These are phyloP conservation scores for Kockiozyma suomiensis DNA, from an alignment of 805 yeast species.

Conservation along the genomic window DNA sequence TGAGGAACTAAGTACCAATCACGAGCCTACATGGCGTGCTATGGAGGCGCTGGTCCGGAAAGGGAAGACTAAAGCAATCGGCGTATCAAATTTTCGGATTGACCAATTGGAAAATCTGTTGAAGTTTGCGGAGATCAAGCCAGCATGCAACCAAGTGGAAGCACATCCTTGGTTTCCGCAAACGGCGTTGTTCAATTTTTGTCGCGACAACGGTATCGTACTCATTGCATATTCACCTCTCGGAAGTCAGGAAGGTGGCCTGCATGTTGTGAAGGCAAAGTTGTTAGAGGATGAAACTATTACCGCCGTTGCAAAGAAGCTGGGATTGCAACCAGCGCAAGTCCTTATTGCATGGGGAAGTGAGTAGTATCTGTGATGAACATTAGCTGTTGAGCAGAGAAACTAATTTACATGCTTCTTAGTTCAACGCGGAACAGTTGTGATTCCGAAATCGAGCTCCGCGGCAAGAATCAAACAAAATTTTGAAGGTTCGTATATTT, in stretches of 20 bases:
- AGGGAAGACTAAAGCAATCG: slow-evolving; percentile 64
- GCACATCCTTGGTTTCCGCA: slow-evolving; percentile 74
- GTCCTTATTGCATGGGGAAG: slow-evolving; percentile 61
- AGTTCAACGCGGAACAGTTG: slow-evolving; percentile 61
- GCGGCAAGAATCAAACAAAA: slow-evolving; percentile 56
- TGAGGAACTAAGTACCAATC: slow-evolving; percentile 43
- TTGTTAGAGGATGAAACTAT: no score
- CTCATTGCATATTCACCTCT: slow-evolving; percentile 80
- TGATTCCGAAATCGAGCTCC: slow-evolving; percentile 71
- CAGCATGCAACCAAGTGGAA: slow-evolving; percentile 77
- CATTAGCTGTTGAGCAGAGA: no score
- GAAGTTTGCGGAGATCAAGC: slow-evolving; percentile 54
- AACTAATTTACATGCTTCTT: no score
- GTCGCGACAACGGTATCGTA: slow-evolving; percentile 55
- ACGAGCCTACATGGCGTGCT: slow-evolving; percentile 51
- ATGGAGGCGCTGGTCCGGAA: slow-evolving; percentile 55
- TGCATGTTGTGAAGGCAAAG: no score
- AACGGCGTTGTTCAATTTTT: slow-evolving; percentile 56
- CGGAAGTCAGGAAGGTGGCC: no score
- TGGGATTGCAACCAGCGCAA: slow-evolving; percentile 53
- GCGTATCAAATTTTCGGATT: slow-evolving; percentile 72
- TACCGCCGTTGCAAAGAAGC: no score
- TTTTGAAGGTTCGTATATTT: no score
- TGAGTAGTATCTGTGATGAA: no score
- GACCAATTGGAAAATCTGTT: slow-evolving; percentile 56